phyloP scores from a whole-genome alignment of 441 rosid genomes.

The Croton laevigatus region DNA sequence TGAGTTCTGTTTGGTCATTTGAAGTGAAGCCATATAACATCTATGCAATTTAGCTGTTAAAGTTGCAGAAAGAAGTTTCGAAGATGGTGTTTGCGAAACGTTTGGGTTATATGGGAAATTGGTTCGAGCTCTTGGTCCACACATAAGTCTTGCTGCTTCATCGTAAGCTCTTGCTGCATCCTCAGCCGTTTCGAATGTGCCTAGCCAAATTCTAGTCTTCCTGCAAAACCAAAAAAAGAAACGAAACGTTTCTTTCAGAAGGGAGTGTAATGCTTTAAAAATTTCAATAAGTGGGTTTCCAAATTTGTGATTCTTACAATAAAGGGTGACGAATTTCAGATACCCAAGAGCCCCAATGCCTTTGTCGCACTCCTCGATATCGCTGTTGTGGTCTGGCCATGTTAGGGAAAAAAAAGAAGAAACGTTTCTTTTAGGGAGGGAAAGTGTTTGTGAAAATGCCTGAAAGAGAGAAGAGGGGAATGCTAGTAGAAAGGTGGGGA shows the following conservation, averaged over 20 bases:
- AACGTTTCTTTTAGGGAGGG: conserved; percentile 24
- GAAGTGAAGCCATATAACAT: conserved; percentile 90
- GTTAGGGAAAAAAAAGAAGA: conserved; percentile 8
- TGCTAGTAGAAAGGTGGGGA: conserved; percentile 18
- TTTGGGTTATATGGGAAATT: conserved; percentile 87
- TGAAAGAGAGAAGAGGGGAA: conserved; percentile 11
- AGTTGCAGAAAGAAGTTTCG: conserved; percentile 89
- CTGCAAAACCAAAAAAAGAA: conserved; percentile 31
- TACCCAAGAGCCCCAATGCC: conserved; percentile 99
- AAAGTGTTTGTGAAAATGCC: conserved; percentile 46
- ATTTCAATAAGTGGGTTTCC: neutral
- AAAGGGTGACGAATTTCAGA: conserved; percentile 98
- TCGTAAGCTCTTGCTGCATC: conserved; percentile 95
- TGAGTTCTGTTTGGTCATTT: conserved; percentile 54
- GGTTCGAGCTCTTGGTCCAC: conserved; percentile 88
- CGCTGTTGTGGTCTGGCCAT: conserved; percentile 95
- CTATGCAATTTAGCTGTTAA: conserved; percentile 84
- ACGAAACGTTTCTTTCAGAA: conserved; percentile 20
- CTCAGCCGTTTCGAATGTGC: conserved; percentile 95
- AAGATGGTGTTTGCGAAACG: conserved; percentile 65
- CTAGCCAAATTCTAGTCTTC: conserved; percentile 96
- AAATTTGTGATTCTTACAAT: conserved; percentile 41
- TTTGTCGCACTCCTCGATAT: conserved; percentile 91
- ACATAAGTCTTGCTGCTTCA: conserved; percentile 96
- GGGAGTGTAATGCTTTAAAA: neutral